Evolutionary conservation across 179 eudicot species (phyloP).

Genomic region (Carnegiea gigantea): DNA sequence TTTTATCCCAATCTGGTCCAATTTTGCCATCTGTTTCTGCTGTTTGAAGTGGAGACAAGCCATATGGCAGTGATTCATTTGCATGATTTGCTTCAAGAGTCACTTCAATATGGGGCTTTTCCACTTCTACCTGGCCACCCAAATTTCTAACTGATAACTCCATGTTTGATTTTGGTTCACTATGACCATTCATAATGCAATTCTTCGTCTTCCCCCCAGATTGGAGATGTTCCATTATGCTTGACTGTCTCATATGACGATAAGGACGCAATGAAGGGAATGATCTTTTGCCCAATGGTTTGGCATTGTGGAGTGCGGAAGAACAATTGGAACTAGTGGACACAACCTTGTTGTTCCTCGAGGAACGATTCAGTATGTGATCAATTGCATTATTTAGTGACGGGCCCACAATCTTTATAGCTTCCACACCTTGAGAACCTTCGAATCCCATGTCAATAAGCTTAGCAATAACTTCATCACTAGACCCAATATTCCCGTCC

Average conservation of each 20-base stretch:
- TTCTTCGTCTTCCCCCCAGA: constrained; percentile 37
- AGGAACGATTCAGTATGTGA: constrained; percentile 36
- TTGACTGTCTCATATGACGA: constrained; percentile 55
- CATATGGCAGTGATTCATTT: constrained; percentile 20
- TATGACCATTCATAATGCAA: constrained; percentile 21
- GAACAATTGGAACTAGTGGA: constrained; percentile 30
- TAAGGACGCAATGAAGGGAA: constrained; percentile 30
- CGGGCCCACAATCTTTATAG: constrained; percentile 56
- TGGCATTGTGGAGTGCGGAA: constrained; percentile 11
- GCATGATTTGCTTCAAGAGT: constrained; percentile 16
- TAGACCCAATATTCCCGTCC: constrained; percentile 28
- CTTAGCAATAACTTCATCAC: constrained; percentile 41
- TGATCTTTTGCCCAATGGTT: constrained; percentile 40
- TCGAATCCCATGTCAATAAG: constrained; percentile 65
- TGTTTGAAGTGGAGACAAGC: constrained; percentile 12
- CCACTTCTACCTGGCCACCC: constrained; percentile 26
- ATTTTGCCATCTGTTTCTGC: constrained; percentile 34
- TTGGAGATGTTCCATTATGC: constrained; percentile 50
- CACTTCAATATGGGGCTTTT: constrained; percentile 15
- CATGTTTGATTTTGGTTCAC: constrained; percentile 26
- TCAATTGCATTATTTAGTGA: constrained; percentile 47
- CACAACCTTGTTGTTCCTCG: constrained; percentile 19
- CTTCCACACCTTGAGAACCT: constrained; percentile 38
- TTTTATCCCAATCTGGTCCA: constrained; percentile 58
- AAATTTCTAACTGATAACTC: constrained; percentile 19